Base-by-base conservation (phyloP, 768 basidiomycete genomes). In the Pisolithus albus region DNA sequence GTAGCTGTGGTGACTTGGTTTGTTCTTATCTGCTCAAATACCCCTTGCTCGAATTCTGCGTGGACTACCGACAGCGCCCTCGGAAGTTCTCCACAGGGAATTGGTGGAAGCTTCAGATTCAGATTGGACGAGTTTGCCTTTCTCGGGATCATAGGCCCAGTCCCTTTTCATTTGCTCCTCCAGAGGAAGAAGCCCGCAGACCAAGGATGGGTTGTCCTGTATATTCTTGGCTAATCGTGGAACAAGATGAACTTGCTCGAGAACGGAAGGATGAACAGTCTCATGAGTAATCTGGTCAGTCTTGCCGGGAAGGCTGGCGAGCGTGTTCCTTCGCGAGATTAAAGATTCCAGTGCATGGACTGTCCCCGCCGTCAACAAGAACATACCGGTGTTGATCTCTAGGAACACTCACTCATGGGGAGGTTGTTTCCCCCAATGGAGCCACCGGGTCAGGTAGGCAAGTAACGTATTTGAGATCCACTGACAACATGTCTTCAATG, bases 181-280 rank as follows among this genome's bases (percentile, higher is more conserved):
- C n/a, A 84, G 59, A 4, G 76, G 75, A 19, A 72, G 61, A 1
- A 86, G 69, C 6, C 59, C 5, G 41, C 57, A 63, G 15, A 86
- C 55, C 3, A 85, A 56, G 6, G 65, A 61, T 2, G 78, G 78
- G 52, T 79, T 62, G n/a, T 67, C 61, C 39, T 64, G 58, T 19
- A 85, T 46, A 13, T 60, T 64, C 15, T 63, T 56, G 15, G 53
- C 57, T 28, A 83, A 56, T 16, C 65, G 58, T 5, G 72, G 64
- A 46, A 63, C 57, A 7, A 74, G 54, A 15, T 59, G 52, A 4
- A 54, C 58, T 56, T 82, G 84, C 34, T 73, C 63, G 36, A 80
- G 58, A 2, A 81, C 82, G 13, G 84, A 86, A 4, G 77, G 67
- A 55, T 86, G 84, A 36, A 86, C 76, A 0, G 63, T 73, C 66